A percentile compares a stretch with the other conserved stretches of the same genome.
Conservation (phyloP, 2,329 filamentous ascomycete species). For the Apiospora sp. region DNA sequence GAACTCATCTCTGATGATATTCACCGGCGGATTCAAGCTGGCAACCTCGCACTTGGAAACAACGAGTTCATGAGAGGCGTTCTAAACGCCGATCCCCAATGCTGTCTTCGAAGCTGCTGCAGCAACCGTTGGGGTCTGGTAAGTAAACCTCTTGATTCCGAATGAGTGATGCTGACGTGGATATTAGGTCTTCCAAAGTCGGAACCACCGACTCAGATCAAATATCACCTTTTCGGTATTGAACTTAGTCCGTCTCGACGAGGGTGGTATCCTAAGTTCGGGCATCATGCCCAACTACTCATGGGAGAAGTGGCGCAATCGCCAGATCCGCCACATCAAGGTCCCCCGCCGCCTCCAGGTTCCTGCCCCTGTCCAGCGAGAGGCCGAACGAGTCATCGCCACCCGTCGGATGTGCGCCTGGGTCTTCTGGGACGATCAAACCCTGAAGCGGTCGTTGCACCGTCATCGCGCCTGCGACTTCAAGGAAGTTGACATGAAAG, state of each 20-base stretch:
- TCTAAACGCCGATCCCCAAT: not conserved
- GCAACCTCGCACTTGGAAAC: not conserved
- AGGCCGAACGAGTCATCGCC: not conserved
- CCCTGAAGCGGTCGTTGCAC: not conserved
- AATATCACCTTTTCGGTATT: too few species aligned
- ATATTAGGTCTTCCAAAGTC: too few species aligned
- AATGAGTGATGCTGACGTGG: too few species aligned
- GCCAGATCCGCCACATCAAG: not conserved
- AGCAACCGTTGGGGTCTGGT: not conserved
- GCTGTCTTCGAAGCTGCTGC: not conserved
- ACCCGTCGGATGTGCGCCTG: slow-evolving; percentile 3
- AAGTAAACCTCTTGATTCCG: too few species aligned
- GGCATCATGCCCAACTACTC: not conserved
- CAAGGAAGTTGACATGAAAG: not conserved
- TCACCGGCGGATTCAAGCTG: too few species aligned
- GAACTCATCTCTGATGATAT: not conserved
- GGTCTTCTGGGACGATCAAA: not conserved
- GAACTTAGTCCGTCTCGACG: too few species aligned
- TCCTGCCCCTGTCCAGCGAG: not conserved
- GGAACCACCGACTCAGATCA: too few species aligned
- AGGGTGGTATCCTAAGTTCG: not conserved
- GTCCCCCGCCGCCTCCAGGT: not conserved
- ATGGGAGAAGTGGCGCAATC: not conserved
- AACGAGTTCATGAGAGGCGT: not conserved
- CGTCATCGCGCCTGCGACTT: not conserved